phyloP scores from a whole-genome alignment of 208 protist species.

The Leishmania lainsoni region DNA sequence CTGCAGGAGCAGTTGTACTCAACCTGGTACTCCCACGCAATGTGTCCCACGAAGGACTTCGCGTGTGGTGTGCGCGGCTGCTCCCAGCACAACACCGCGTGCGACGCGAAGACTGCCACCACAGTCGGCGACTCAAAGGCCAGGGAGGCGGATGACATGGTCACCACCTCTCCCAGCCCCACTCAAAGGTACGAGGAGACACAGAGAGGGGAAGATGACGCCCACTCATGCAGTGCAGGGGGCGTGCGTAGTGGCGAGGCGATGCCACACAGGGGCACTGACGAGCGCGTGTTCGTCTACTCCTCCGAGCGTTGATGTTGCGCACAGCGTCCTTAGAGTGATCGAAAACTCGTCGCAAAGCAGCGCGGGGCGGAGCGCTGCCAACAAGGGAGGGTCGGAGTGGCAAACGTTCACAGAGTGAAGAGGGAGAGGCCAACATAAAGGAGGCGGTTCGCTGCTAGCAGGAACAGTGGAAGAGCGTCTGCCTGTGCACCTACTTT shows the following conservation, averaged over 20 bases:
- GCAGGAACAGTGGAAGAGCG: not conserved
- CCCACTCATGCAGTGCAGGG: not conserved
- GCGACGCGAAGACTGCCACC: conserved; percentile 49
- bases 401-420: not conserved
- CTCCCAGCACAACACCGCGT: conserved; percentile 53
- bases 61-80: conserved; percentile 15
- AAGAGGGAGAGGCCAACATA: not conserved
- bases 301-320: not conserved
- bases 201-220: not conserved
- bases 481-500: not conserved
- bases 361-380: not conserved
- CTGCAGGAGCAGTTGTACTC: conserved; percentile 56
- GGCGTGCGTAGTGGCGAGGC: not conserved
- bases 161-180: not conserved
- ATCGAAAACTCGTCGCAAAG: not conserved
- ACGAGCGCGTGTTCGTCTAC: not conserved
- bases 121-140: conserved; percentile 22
- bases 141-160: not conserved
- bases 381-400: not conserved
- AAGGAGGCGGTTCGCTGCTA: not conserved
- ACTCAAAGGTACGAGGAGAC: conserved; percentile 2
- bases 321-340: not conserved
- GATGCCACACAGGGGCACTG: not conserved
- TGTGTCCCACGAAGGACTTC: conserved; percentile 16
- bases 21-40: conserved; percentile 55